A percentile compares a stretch with the other conserved stretches of the same genome.
phyloP scores from a whole-genome alignment of 306 rosid genomes.

The Hippophae tibetana region DNA sequence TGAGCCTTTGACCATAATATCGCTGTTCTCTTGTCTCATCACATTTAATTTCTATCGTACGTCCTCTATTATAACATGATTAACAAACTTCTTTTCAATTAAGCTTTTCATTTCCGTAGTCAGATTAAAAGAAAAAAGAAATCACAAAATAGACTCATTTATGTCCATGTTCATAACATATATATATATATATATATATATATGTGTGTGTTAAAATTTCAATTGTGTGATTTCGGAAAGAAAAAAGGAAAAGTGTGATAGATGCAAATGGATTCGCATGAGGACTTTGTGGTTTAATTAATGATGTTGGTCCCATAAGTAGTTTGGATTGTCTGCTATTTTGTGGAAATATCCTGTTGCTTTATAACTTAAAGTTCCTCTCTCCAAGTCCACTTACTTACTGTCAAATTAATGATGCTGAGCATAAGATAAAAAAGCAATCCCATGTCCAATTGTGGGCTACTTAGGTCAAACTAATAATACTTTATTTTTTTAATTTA shows the following conservation, averaged over 20 bases:
- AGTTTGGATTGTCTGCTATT: conserved; percentile 28
- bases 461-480: too few relatives aligned
- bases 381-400: conserved; percentile 10
- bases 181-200: too few relatives aligned
- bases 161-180: too few relatives aligned
- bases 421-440: conserved; percentile 17
- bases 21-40: conserved; percentile 8
- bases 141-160: too few relatives aligned
- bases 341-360: conserved; percentile 19
- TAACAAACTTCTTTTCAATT: conserved; percentile 25
- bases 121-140: too few relatives aligned
- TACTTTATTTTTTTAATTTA: too few relatives aligned
- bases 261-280: conserved; percentile 29
- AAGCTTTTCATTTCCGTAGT: conserved; percentile 36
- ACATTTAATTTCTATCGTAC: conserved; percentile 12
- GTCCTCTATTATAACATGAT: conserved; percentile 26
- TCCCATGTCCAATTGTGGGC: conserved; percentile 11
- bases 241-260: conserved; percentile 3
- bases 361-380: conserved; percentile 22
- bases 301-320: conserved; percentile 23
- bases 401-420: background rate
- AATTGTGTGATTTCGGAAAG: too few relatives aligned
- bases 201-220: too few relatives aligned
- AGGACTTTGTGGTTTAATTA: conserved; percentile 28
- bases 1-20: conserved; percentile 33